A percentile compares a stretch with the other conserved stretches of the same genome.
Evolutionary conservation across 768 basidiomycete genomes (phyloP).

Genomic region (Boletellus sp.): DNA sequence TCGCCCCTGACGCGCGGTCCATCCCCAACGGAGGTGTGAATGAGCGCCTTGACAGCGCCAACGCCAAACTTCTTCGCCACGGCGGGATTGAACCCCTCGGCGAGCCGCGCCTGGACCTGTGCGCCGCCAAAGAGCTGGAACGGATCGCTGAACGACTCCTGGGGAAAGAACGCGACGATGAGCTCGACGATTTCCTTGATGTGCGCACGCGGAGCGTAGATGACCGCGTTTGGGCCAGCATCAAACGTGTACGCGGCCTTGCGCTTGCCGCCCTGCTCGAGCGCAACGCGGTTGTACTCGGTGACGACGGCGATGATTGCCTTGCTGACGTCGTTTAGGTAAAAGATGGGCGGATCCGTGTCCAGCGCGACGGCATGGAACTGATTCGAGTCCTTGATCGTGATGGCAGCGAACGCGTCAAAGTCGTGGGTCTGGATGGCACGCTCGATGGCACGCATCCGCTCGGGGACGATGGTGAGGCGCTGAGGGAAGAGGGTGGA

Average conservation of each 20-base stretch:
- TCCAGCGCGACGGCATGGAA: constrained; percentile 98
- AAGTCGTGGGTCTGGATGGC: constrained; percentile 84
- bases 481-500: constrained; percentile 85
- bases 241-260: constrained; percentile 99
- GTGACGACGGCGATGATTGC: constrained; percentile 88
- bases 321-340: constrained; percentile 97
- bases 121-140: constrained; percentile 55
- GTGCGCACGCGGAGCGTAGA: constrained; percentile 80
- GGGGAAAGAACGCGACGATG: constrained; percentile 85
- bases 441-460: constrained; percentile 77
- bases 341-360: constrained; percentile 97
- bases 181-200: constrained; percentile 74
- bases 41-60: constrained; percentile 83
- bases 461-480: constrained; percentile 83
- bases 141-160: constrained; percentile 71
- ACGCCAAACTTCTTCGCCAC: constrained; percentile 71
- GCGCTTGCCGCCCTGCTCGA: constrained; percentile 52
- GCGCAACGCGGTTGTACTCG: constrained; percentile 84
- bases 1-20: constrained; percentile 71
- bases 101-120: constrained; percentile 46
- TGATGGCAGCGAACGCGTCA: constrained; percentile 82
- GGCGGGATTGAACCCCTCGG: constrained; percentile 71
- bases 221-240: constrained; percentile 97
- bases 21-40: constrained; percentile 91
- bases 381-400: constrained; percentile 97